phyloP scores from a whole-genome alignment of 371 early-diverging fungal genomes.

The Mucor irregularis region DNA sequence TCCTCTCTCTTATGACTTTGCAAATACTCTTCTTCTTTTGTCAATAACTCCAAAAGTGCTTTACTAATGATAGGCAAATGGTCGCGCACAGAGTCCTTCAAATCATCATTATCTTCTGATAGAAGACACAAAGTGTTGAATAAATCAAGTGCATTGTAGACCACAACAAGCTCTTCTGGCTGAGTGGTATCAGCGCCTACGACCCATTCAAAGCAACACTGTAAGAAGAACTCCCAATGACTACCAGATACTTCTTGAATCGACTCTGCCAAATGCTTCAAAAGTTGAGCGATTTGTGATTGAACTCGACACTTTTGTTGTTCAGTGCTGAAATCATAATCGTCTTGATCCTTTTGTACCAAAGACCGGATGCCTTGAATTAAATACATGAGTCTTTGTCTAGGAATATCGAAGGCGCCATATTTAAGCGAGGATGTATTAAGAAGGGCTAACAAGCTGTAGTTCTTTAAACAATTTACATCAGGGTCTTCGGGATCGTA shows the following conservation, averaged over 20 bases:
- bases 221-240: conserved; percentile 61
- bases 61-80: conserved; percentile 11
- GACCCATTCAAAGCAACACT: conserved; percentile 40
- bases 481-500: conserved; percentile 10
- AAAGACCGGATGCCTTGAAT: conserved; percentile 49
- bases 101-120: conserved; percentile 11
- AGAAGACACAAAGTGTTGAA: conserved; percentile 6
- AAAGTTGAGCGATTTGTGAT: conserved; percentile 40
- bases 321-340: conserved; percentile 7
- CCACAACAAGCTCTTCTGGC: conserved; percentile 20
- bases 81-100: conserved; percentile 7
- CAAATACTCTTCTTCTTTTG: conserved; percentile 20
- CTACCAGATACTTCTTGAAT: conserved; percentile 56
- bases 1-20: conserved; percentile 4
- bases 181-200: conserved; percentile 28
- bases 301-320: conserved; percentile 27
- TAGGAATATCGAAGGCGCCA: conserved; percentile 42
- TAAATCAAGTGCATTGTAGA: conserved; percentile 18
- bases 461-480: conserved; percentile 23
- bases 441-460: conserved; percentile 30
- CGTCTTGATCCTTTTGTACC: conserved; percentile 12
- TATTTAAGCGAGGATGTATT: conserved; percentile 38
- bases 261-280: conserved; percentile 42
- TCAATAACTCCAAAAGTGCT: conserved; percentile 17
- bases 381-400: conserved; percentile 48